Base-by-base conservation (phyloP, 306 rosid genomes). In the Gastrolobium villosum region DNA sequence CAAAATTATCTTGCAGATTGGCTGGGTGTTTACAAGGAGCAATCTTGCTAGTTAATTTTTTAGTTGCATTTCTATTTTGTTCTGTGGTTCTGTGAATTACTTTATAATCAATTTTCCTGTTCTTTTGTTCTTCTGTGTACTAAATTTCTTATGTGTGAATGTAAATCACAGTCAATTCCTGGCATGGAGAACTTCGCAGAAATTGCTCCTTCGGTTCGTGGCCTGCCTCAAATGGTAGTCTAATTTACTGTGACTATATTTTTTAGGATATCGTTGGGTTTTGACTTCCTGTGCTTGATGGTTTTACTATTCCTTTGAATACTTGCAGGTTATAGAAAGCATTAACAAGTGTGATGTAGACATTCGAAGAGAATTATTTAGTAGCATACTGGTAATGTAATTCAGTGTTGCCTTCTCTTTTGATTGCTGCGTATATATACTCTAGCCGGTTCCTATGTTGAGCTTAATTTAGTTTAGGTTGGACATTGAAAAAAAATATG, bases 281-380 rank as follows among this genome's bases (percentile, higher is more conserved):
- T 70, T 74, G 35, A 44, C 2, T 79, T 74, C 32, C 44, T 14
- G 31, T 79, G 72, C n/a, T 72, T 78, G 72, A 77, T 70, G 54
- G 43, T 83, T 76, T 31, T 41, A 35, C 41, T 34, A 34, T 82
- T 62, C 66, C 10, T 75, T 71, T 78, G 65, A 31, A 55, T 71
- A 30, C 85, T 60, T 76, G 76, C 90, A 96, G 99, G 98, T 96
- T 69, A 90, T 96, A 37, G 97, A 96, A 74, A 96, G 99, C 87
- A 93, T 96, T 74, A 96, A 91, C 69, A 93, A 81, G 84, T 96
- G 98, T 85, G 99, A 96, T 32, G 99, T 90, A 83, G 99, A 96
- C 88, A 96, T 96, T 81, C 94, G 98, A 54, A 90, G 98, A 79
- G 99, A 96, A 82, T 82, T 96, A 41, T 96, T 93, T 81, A 96